A percentile compares a stretch with the other conserved stretches of the same genome.
Conservation (phyloP, 2,329 filamentous ascomycete genomes). For the Penicillium sp. region DNA sequence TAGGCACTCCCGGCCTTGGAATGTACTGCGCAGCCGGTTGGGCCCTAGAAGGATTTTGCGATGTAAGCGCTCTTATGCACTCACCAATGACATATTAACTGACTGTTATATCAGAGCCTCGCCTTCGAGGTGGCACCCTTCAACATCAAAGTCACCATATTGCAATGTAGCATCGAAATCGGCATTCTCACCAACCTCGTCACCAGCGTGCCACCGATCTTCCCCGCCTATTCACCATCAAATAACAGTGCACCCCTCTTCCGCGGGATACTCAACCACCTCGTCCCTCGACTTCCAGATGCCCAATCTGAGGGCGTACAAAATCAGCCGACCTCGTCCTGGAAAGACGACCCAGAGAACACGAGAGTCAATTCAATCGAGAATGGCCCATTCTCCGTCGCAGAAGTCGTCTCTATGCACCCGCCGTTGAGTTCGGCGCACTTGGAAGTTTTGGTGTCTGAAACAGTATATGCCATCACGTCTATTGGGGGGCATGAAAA, state of each 20-base stretch:
- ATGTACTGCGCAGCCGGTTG: constrained; percentile 92
- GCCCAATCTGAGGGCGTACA: constrained; percentile 9
- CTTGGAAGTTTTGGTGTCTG: constrained; percentile 72
- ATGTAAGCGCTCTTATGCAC: constrained; percentile 50
- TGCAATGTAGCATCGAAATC: constrained; percentile 94
- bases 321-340: not conserved
- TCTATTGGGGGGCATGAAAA: constrained; percentile 96
- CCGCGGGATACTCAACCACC: constrained; percentile 75
- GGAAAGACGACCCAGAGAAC: constrained; percentile 19
- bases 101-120: constrained; percentile 55
- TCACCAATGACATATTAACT: constrained; percentile 1
- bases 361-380: constrained; percentile 27
- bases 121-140: constrained; percentile 97
- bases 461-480: constrained; percentile 87
- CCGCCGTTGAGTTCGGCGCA: constrained; percentile 68
- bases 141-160: constrained; percentile 92
- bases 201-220: constrained; percentile 74
- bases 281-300: constrained; percentile 74
- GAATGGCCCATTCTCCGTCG: constrained; percentile 38
- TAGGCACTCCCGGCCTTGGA: constrained; percentile 86
- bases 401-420: constrained; percentile 65
- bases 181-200: constrained; percentile 83
- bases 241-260: constrained; percentile 76
- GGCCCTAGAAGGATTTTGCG: constrained; percentile 94
- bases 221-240: constrained; percentile 64